Evolutionary conservation across 2,329 filamentous ascomycete species (phyloP).

Genomic region (Penicillium italicum): DNA sequence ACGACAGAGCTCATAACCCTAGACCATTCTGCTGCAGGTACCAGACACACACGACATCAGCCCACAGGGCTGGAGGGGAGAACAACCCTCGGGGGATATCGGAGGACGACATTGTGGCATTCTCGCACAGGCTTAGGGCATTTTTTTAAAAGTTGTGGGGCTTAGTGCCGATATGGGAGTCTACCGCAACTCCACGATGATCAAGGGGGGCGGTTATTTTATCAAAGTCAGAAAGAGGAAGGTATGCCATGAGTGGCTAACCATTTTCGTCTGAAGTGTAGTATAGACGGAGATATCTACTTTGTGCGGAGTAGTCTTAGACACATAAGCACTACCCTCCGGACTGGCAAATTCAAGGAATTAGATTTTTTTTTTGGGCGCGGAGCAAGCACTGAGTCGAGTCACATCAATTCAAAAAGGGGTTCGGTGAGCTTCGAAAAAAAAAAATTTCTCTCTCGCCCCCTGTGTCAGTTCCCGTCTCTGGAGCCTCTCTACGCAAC

Average conservation of each 20-base stretch:
- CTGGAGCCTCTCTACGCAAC: slow-evolving; percentile 14
- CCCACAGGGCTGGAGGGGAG: slow-evolving; percentile 2
- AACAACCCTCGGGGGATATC: slow-evolving; percentile 16
- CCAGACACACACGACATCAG: slow-evolving; percentile 1
- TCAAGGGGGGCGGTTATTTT: slow-evolving; percentile 21
- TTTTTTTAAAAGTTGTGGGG: slow-evolving; percentile 15
- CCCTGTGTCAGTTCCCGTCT: slow-evolving; percentile 18
- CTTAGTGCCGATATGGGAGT: slow-evolving; percentile 18
- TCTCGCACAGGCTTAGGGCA: slow-evolving; percentile 1
- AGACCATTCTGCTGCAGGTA: slow-evolving; percentile 18
- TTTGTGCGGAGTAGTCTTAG: not conserved
- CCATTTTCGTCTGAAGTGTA: not conserved
- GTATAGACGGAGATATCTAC: not conserved
- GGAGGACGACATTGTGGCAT: slow-evolving; percentile 18
- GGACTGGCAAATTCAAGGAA: slow-evolving; percentile 1
- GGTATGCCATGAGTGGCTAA: slow-evolving; percentile 4
- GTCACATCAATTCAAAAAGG: slow-evolving; percentile 11
- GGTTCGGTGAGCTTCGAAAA: slow-evolving; percentile 11
- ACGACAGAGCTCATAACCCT: slow-evolving; percentile 7
- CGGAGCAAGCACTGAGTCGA: slow-evolving; percentile 18
- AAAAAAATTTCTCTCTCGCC: not conserved
- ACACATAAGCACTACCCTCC: not conserved
- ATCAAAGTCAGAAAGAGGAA: slow-evolving; percentile 4
- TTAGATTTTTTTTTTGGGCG: slow-evolving; percentile 16
- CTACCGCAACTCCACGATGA: slow-evolving; percentile 13